A percentile compares a stretch with the other conserved stretches of the same genome.
phyloP scores from a whole-genome alignment of 352 stramenopile species.

The Saprolegnia diclina region DNA sequence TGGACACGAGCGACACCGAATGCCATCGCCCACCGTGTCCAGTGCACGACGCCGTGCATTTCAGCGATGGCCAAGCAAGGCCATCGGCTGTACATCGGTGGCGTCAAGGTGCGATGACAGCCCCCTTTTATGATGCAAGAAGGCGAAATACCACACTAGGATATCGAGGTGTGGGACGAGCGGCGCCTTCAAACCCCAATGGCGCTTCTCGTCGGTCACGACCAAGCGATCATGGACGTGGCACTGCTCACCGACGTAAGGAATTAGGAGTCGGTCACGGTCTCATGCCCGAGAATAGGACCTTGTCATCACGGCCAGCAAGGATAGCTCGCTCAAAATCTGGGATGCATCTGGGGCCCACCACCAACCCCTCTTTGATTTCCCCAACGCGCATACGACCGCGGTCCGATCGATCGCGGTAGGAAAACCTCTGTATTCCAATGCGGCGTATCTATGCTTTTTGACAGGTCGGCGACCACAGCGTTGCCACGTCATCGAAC shows the following conservation, averaged over 20 bases:
- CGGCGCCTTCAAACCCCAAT: not conserved
- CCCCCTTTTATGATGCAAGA: too few species aligned
- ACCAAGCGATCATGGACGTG: conserved; percentile 90
- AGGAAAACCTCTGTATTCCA: not conserved
- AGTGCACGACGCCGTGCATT: conserved; percentile 18
- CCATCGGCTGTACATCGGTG: conserved; percentile 10
- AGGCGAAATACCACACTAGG: too few species aligned
- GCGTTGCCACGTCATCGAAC: conserved; percentile 18
- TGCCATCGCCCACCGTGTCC: not conserved
- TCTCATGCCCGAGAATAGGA: not conserved
- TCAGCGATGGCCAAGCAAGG: conserved; percentile 4
- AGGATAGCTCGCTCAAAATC: conserved; percentile 15
- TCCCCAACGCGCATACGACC: not conserved
- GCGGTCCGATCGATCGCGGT: conserved; percentile 18
- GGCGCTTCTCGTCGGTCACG: conserved; percentile 70
- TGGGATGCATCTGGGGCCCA: conserved; percentile 2
- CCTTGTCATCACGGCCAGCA: conserved; percentile 16
- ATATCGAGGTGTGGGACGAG: conserved; percentile 20
- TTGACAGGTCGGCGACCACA: conserved; percentile 13
- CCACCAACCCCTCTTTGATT: not conserved
- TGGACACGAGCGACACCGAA: conserved; percentile 5
- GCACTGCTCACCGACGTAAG: conserved; percentile 79
- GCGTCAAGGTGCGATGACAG: conserved; percentile 21
- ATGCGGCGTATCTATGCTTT: not conserved
- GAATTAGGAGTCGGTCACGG: conserved; percentile 37